Percentiles rank a stretch among this genome's conserved stretches.
These are phyloP conservation scores for Pseudozyma pruni DNA, from an alignment of 1,284 basidiomycete species.

Conservation along the genomic window DNA sequence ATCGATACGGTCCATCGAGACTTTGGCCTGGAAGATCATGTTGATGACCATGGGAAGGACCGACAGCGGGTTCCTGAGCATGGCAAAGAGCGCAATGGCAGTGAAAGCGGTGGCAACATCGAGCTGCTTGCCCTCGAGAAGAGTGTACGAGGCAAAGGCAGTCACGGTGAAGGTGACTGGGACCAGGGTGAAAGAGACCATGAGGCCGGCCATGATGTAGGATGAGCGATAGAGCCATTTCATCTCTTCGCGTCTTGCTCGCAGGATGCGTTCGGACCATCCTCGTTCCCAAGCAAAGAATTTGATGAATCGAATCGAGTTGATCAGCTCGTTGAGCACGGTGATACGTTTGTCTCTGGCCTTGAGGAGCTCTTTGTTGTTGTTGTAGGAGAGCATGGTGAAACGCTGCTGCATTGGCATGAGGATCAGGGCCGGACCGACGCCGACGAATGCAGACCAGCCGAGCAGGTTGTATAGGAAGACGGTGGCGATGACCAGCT, in stretches of 20 bases:
- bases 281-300: conserved; percentile 55
- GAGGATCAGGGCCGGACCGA: conserved; percentile 28
- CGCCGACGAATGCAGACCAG: conserved; percentile 47
- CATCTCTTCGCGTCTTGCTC: conserved; percentile 32
- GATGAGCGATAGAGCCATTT: conserved; percentile 7
- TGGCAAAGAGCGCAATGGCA: conserved; percentile 51
- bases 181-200: conserved; percentile 25
- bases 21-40: conserved; percentile 73
- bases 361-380: conserved; percentile 17
- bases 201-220: conserved; percentile 13
- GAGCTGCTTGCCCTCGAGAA: conserved; percentile 40
- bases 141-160: conserved; percentile 50
- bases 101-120: conserved; percentile 52
- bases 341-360: conserved; percentile 45
- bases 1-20: conserved; percentile 82
- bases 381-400: conserved; percentile 20
- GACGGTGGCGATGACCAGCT: conserved; percentile 39
- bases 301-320: conserved; percentile 57
- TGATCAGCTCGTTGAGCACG: conserved; percentile 47
- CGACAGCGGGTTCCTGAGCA: conserved; percentile 52
- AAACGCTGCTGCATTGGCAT: conserved; percentile 41
- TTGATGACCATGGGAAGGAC: conserved; percentile 51
- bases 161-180: conserved; percentile 42
- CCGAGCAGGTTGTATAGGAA: conserved; percentile 57
- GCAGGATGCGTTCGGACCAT: conserved; percentile 32